Evolutionary conservation across 106 monocot species (phyloP), one percentile per base, ranked within the genome.

Genomic region (Apostasia ramifera): DNA sequence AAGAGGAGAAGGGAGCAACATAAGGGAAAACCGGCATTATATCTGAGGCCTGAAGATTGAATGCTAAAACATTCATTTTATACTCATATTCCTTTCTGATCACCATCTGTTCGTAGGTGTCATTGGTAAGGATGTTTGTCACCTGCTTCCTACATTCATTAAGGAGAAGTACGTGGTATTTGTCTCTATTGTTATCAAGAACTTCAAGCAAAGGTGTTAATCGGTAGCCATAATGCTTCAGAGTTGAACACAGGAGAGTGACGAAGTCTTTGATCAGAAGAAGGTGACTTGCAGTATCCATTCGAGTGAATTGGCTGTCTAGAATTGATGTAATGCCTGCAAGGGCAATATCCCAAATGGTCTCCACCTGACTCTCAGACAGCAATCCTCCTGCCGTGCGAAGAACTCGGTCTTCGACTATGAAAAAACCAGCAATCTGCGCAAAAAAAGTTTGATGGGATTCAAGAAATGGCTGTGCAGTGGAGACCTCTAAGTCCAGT

Each of bases 351-450:
- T 83, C 88, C 88, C 83, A 88, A 40, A 88, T 73, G 5, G 73
- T 75, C 60, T 88, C 88, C 43, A 88, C 83, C 67, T 84, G 88
- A 61, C 40, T 73, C 9, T 84, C 78, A 4, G 81, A 78, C 66
- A 84, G 44, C 55, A 88, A 57, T 46, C 81, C 83, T 14, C 78
- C 75, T 50, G 75, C 75, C 0, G 75, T 76, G 37, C 75, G 68
- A 4, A 61, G 66, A 53, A 88, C 88, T 9, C 84, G 84, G 69
- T 92, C 86, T 74, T 95, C 95, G 13, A 95, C 84, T 8, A 95
- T 89, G 78, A 95, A 95, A 73, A 81, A 86, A 4, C 95, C 95
- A 53, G 92, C 89, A 47, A 95, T 82, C 65, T 95, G 95, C 4
- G 81, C 63, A 63, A 95, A 86, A 80, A 89, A 92, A 0, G 86